Conservation (phyloP, 768 basidiomycete species). For the Pluteus cervinus region DNA sequence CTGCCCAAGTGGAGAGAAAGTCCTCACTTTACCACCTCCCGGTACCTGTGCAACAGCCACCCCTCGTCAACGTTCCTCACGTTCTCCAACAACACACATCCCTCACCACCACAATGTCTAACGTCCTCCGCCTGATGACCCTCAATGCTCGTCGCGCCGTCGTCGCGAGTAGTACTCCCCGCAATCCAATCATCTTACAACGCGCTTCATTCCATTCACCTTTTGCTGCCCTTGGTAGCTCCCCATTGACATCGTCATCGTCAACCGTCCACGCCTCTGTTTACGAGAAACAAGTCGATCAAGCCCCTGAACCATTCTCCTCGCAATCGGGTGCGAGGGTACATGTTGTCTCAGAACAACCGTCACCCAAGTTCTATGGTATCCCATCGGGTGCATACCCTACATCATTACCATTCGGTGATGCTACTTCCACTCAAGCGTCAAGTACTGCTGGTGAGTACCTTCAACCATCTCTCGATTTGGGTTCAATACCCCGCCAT, state of each 20-base stretch:
- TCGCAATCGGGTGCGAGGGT: conserved; percentile 46
- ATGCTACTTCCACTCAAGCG: conserved; percentile 33
- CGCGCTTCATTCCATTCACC: conserved; percentile 64
- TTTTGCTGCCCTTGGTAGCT: conserved; percentile 44
- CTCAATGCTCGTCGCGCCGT: conserved; percentile 15
- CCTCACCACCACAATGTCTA: conserved; percentile 22
- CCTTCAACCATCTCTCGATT: too few relatives aligned
- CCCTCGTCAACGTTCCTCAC: conserved; percentile 6
- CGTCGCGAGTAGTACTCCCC: conserved; percentile 13
- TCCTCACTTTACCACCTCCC: background rate
- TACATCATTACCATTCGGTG: conserved; percentile 39
- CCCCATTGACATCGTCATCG: conserved; percentile 27
- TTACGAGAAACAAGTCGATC: conserved; percentile 62
- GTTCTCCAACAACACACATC: conserved; percentile 6
- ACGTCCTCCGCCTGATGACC: conserved; percentile 20
- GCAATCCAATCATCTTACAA: too few relatives aligned
- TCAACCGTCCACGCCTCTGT: conserved; percentile 22
- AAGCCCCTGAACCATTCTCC: conserved; percentile 39
- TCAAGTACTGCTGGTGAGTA: conserved; percentile 27
- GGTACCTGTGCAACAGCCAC: conserved; percentile 1
- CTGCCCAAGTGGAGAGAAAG: background rate
- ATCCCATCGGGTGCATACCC: conserved; percentile 72
- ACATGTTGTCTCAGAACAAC: conserved; percentile 70
- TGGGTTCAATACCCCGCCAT: too few relatives aligned
- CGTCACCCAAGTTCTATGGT: conserved; percentile 50